Conservation (phyloP, 768 basidiomycete genomes). For the Termitomyces sp. region DNA sequence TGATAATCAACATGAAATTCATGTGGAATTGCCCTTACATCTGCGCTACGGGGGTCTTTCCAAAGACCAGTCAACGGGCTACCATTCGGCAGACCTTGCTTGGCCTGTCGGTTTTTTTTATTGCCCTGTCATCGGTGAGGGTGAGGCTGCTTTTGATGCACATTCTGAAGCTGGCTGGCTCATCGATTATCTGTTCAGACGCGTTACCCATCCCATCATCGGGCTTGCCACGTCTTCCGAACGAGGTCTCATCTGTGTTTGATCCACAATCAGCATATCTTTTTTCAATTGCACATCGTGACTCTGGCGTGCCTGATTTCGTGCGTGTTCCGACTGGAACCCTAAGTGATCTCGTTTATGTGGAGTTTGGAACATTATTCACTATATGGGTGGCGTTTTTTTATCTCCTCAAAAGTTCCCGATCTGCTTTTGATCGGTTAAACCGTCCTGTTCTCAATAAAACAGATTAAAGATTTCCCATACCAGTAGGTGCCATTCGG, state of each 20-base stretch:
- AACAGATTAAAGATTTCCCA: background rate
- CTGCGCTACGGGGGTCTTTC: slow-evolving; percentile 35
- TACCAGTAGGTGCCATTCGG: background rate
- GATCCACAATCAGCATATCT: slow-evolving; percentile 9
- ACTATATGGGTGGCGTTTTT: slow-evolving; percentile 34
- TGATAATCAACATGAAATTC: slow-evolving; percentile 9
- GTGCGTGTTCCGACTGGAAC: slow-evolving; percentile 35
- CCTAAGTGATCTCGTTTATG: slow-evolving; percentile 27
- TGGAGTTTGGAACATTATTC: slow-evolving; percentile 36
- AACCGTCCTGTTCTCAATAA: background rate
- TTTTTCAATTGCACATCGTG: slow-evolving; percentile 17
- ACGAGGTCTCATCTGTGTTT: slow-evolving; percentile 15
- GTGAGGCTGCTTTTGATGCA: slow-evolving; percentile 15
- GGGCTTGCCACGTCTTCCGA: slow-evolving; percentile 7
- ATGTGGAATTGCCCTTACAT: slow-evolving; percentile 41
- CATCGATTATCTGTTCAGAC: background rate
- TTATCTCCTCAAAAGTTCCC: slow-evolving; percentile 27
- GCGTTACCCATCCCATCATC: slow-evolving; percentile 1
- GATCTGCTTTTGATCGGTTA: slow-evolving; percentile 15
- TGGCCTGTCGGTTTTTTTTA: slow-evolving; percentile 35
- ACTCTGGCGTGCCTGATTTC: slow-evolving; percentile 5
- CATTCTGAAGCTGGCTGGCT: background rate
- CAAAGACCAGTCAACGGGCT: slow-evolving; percentile 11
- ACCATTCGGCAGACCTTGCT: slow-evolving; percentile 23
- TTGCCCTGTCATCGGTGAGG: slow-evolving; percentile 26